Evolutionary conservation across 1,284 basidiomycete species (phyloP), one percentile per base, ranked within the genome.

Genomic region (Cryptococcus sp.): DNA sequence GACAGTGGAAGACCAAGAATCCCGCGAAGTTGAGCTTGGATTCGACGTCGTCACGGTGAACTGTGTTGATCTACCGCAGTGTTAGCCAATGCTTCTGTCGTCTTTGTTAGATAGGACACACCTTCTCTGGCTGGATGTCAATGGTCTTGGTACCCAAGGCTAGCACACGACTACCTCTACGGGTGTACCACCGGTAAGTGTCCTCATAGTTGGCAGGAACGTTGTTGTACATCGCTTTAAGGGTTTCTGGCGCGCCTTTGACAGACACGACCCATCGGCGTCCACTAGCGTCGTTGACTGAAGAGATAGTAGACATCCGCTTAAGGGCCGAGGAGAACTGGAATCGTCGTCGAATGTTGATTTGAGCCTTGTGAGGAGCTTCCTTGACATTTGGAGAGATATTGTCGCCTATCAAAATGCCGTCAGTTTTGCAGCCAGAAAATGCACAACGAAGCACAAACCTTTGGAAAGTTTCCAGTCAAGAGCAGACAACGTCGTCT

Each of bases 301-400:
- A 80, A 13, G 91, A 89, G 25, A 97, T 81, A 3, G 93, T 96
- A 4, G 91, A 91, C 93, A 97, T 97, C 62, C 93, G 86, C 79
- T 97, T 97, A 58, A 97, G 83, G 2, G 92, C 89, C 5, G 92
- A 95, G 26, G 92, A 94, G 80, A 97, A 97, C 68, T 96, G 93
- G 84, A 93, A 97, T 23, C 93, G 87, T 38, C 93, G 86, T 48
- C 89, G 86, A 64, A 97, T 89, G 57, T 80, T 82, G 59, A 96
- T 80, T 48, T 84, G 81, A 23, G 82, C 81, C 60, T 83, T 81
- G 77, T 89, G 85, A 0, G 84, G 78, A 0, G 85, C 81, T 23
- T 80, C 79, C 55, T 79, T 76, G 10, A 81, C 79, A 34, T 82
- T 77, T 0, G 91, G 87, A 2, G 84, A 77, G 60, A 95, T 82